Evolutionary conservation across 352 stramenopile genomes (phyloP).

Genomic region (Globisporangium radiosum): DNA sequence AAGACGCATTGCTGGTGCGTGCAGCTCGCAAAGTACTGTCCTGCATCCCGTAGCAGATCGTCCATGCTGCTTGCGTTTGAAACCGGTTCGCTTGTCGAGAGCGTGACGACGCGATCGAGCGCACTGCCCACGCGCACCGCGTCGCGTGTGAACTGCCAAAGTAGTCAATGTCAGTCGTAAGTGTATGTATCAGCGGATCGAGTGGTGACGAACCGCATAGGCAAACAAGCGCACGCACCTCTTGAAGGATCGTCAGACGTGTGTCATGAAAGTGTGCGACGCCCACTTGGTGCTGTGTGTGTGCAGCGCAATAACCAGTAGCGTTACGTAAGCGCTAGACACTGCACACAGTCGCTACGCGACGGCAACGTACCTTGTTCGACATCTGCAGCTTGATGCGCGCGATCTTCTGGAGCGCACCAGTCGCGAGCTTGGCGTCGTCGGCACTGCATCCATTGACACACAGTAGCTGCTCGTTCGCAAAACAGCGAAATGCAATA

Average conservation of each 20-base stretch:
- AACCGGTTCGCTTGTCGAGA: slow-evolving; percentile 4
- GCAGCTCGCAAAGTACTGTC: slow-evolving; percentile 19
- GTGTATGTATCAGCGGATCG: no score
- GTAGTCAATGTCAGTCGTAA: not conserved
- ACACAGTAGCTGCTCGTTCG: slow-evolving; percentile 34
- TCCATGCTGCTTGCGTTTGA: slow-evolving; percentile 21
- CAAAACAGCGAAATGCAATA: not conserved
- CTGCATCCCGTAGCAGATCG: slow-evolving; percentile 24
- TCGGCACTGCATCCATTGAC: slow-evolving; percentile 24
- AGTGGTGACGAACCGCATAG: no score
- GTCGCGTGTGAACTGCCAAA: slow-evolving; percentile 32
- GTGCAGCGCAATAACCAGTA: slow-evolving; percentile 1
- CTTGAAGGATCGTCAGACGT: slow-evolving; percentile 24
- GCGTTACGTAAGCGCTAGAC: not conserved
- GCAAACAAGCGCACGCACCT: slow-evolving; percentile 12
- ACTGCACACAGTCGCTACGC: not conserved
- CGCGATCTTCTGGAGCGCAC: slow-evolving; percentile 37
- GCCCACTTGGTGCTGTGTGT: slow-evolving; percentile 34
- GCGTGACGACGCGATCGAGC: slow-evolving; percentile 11
- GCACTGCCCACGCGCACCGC: slow-evolving; percentile 15
- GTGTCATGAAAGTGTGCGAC: slow-evolving; percentile 18
- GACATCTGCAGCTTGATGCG: slow-evolving; percentile 51
- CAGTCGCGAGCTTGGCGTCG: slow-evolving; percentile 19
- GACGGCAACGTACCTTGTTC: slow-evolving; percentile 15
- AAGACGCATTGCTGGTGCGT: slow-evolving; percentile 2